phyloP scores from a whole-genome alignment of 2,329 filamentous ascomycete species.

The Phoma sp. region DNA sequence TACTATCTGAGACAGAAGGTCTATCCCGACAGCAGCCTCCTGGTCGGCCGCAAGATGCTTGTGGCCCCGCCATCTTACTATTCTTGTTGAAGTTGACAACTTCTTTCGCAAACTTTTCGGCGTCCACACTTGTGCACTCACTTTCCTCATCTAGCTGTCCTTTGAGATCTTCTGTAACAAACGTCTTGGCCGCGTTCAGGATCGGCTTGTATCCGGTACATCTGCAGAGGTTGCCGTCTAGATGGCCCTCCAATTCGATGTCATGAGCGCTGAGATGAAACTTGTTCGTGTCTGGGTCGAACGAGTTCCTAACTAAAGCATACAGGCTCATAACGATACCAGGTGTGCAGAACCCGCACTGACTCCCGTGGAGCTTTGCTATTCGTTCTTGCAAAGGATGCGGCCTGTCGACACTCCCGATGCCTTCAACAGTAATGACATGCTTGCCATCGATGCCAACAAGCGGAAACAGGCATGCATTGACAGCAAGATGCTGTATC shows the following conservation, averaged over 20 bases:
- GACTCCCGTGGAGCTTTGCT: constrained; percentile 86
- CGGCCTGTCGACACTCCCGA: constrained; percentile 81
- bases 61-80: constrained; percentile 33
- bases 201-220: constrained; percentile 95
- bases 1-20: constrained; percentile 33
- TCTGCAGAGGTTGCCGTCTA: constrained; percentile 91
- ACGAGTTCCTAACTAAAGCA: constrained; percentile 78
- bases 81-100: constrained; percentile 27
- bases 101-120: constrained; percentile 35
- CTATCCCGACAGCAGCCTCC: constrained; percentile 47
- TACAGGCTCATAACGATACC: constrained; percentile 95
- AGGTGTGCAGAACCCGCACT: constrained; percentile 93
- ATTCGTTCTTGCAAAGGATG: constrained; percentile 91
- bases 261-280: constrained; percentile 44
- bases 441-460: constrained; percentile 95
- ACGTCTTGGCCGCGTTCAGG: constrained; percentile 88
- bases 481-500: constrained; percentile 93
- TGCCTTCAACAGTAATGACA: constrained; percentile 94
- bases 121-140: constrained; percentile 56
- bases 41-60: constrained; percentile 44
- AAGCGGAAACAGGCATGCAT: constrained; percentile 89
- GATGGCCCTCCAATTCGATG: constrained; percentile 56
- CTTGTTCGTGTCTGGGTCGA: constrained; percentile 41
- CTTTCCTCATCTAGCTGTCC: constrained; percentile 56
- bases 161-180: constrained; percentile 63